Percentiles rank a stretch among this genome's conserved stretches.
phyloP scores from a whole-genome alignment of 306 rosid species.

The Sicyos baderoa region DNA sequence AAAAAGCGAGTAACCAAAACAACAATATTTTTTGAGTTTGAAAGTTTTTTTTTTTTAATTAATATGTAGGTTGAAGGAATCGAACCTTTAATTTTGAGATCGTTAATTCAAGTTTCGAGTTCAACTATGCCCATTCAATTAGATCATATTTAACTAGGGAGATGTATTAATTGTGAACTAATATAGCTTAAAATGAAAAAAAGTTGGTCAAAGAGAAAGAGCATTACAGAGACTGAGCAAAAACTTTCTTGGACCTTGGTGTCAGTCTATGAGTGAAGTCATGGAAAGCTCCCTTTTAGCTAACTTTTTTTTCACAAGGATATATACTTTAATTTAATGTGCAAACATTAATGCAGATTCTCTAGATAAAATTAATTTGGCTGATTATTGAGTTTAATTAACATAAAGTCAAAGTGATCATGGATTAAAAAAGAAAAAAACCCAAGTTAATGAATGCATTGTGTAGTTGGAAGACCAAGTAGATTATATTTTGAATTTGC shows the following conservation, averaged over 20 bases:
- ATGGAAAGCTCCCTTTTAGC: conserved; percentile 10
- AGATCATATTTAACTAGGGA: background rate
- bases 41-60: too few relatives aligned
- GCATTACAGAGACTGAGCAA: conserved; percentile 4
- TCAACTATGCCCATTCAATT: too few relatives aligned
- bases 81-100: too few relatives aligned
- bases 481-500: background rate
- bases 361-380: background rate
- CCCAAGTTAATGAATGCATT: background rate
- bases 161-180: background rate
- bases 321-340: background rate
- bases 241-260: conserved; percentile 6
- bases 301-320: too few relatives aligned
- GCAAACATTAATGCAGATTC: background rate
- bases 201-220: conserved; percentile 17
- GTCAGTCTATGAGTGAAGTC: conserved; percentile 9
- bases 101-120: too few relatives aligned
- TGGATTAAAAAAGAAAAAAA: too few relatives aligned
- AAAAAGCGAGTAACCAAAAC: too few relatives aligned
- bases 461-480: background rate
- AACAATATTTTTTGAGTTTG: too few relatives aligned
- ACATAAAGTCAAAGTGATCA: background rate
- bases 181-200: background rate
- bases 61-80: too few relatives aligned
- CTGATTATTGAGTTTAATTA: background rate